These are phyloP conservation scores for Penicillium glabrum DNA, from an alignment of 2,329 filamentous ascomycete genomes.

Conservation along the genomic window DNA sequence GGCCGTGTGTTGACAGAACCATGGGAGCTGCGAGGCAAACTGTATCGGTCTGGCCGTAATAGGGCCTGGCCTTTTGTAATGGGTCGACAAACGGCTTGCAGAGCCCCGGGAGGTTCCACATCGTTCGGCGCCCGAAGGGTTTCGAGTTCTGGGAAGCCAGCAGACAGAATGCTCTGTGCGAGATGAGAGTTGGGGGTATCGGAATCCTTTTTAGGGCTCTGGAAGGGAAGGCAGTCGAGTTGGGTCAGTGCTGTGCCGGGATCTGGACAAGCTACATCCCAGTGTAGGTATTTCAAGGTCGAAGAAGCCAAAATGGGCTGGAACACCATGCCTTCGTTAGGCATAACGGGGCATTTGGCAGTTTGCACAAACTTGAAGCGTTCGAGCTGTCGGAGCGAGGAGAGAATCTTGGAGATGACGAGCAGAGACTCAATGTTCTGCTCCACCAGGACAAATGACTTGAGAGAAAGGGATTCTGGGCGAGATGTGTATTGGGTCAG, in stretches of 20 bases:
- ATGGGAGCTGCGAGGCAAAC: conserved; percentile 43
- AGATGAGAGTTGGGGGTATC: conserved; percentile 44
- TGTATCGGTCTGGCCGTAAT: conserved; percentile 41
- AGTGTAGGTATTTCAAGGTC: conserved; percentile 55
- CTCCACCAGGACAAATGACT: conserved; percentile 53
- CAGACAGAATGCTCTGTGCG: conserved; percentile 44
- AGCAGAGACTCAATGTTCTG: conserved; percentile 54
- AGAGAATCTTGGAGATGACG: conserved; percentile 54
- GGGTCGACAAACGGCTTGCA: conserved; percentile 46
- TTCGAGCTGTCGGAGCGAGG: conserved; percentile 46
- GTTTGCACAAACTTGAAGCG: conserved; percentile 55
- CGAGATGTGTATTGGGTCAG: conserved; percentile 53
- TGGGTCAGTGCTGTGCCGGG: conserved; percentile 36
- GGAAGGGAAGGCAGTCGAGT: conserved; percentile 39
- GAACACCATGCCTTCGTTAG: conserved; percentile 43
- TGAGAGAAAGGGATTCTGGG: conserved; percentile 45
- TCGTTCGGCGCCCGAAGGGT: conserved; percentile 46
- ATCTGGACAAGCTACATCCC: conserved; percentile 51
- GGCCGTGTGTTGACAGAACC: conserved; percentile 42
- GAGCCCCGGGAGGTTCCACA: conserved; percentile 43
- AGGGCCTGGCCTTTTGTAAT: conserved; percentile 39
- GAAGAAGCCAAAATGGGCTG: conserved; percentile 51
- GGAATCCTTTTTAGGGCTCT: conserved; percentile 31
- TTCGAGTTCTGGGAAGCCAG: conserved; percentile 43
- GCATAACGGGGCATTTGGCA: conserved; percentile 48